phyloP scores from a whole-genome alignment of 805 yeast genomes.

The Jamesozyma hellenica region DNA sequence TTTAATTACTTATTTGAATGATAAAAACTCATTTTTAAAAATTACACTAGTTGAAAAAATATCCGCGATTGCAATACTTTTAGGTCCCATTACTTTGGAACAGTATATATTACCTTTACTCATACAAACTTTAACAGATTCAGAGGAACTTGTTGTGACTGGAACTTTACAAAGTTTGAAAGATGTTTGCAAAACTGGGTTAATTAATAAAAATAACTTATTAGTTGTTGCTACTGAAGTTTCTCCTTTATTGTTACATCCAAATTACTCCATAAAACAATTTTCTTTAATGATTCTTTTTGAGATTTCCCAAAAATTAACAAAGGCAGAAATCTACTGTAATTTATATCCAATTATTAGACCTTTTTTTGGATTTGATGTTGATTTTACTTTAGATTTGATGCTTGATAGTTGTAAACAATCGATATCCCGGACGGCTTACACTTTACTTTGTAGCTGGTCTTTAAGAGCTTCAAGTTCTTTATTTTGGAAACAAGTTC shows the following conservation, averaged over 20 bases:
- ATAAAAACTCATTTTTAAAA: slow-evolving; percentile 55
- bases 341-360: slow-evolving; percentile 71
- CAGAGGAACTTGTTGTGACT: slow-evolving; percentile 72
- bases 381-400: slow-evolving; percentile 56
- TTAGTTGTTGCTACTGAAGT: slow-evolving; percentile 47
- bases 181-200: slow-evolving; percentile 46
- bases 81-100: slow-evolving; percentile 75
- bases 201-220: slow-evolving; percentile 40
- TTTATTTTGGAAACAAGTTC: slow-evolving; percentile 65
- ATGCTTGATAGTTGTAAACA: slow-evolving; percentile 57
- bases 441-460: slow-evolving; percentile 61
- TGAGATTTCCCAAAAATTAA: slow-evolving; percentile 49
- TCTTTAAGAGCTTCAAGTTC: slow-evolving; percentile 54
- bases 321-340: slow-evolving; percentile 75
- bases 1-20: slow-evolving; percentile 83
- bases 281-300: slow-evolving; percentile 52
- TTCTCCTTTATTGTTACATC: slow-evolving; percentile 62
- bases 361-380: slow-evolving; percentile 68
- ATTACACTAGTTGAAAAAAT: slow-evolving; percentile 63
- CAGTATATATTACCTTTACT: slow-evolving; percentile 81
- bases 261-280: slow-evolving; percentile 78
- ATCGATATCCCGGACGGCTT: slow-evolving; percentile 59
- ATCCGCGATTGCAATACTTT: slow-evolving; percentile 62
- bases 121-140: slow-evolving; percentile 72
- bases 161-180: slow-evolving; percentile 53